Evolutionary conservation across 352 stramenopile genomes (phyloP).

Genomic region (Phytophthora pini): DNA sequence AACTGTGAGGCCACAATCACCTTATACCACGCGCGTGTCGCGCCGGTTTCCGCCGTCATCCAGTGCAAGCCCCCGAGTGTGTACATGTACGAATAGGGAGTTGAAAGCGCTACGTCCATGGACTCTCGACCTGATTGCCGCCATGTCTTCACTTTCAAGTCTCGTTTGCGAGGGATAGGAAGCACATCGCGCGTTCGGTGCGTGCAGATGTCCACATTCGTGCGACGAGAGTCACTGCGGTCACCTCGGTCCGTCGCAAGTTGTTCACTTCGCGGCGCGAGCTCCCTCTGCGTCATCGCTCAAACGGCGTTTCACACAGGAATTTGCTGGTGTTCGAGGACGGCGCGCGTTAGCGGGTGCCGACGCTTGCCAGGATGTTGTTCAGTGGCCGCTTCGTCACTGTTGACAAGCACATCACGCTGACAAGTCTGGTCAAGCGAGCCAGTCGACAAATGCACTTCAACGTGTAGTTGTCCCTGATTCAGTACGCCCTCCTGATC

Average conservation of each 20-base stretch:
- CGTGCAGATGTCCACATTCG: slow-evolving; percentile 5
- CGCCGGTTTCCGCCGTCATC: slow-evolving; percentile 10
- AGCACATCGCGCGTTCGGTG: slow-evolving; percentile 12
- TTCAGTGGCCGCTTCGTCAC: too few species aligned
- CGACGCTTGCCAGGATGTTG: too few species aligned
- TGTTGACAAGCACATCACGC: too few species aligned
- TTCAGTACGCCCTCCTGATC: too few species aligned
- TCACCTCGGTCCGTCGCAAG: background rate
- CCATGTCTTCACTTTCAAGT: background rate
- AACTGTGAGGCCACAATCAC: slow-evolving; percentile 5
- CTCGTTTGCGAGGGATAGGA: background rate
- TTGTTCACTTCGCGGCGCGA: slow-evolving; percentile 1
- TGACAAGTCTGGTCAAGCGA: too few species aligned
- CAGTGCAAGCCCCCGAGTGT: background rate
- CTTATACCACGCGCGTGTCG: background rate
- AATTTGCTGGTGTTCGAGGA: too few species aligned
- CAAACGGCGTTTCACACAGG: too few species aligned
- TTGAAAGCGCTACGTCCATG: background rate
- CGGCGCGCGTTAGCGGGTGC: too few species aligned
- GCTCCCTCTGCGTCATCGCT: background rate
- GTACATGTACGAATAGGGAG: background rate
- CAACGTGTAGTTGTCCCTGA: too few species aligned
- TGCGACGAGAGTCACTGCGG: background rate
- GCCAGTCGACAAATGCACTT: too few species aligned
- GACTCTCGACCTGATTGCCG: slow-evolving; percentile 5